phyloP scores from a whole-genome alignment of 768 basidiomycete genomes.

The Roridomyces roridus region DNA sequence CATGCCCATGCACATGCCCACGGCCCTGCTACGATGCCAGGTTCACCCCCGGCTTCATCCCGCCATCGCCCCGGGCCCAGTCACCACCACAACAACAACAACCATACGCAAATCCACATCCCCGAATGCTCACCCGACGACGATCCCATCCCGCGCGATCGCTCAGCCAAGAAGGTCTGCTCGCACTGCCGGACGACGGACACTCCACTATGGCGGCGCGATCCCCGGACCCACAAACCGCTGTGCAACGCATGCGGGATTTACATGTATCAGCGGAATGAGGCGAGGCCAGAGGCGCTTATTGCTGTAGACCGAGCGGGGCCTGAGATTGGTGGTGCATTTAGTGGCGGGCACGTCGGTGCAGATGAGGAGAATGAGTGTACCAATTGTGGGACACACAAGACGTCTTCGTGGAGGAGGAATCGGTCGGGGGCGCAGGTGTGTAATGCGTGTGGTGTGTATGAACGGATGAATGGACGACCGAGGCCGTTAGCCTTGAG shows the following conservation, averaged over 20 bases:
- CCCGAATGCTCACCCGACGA: slow-evolving; percentile 1
- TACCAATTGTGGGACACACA: slow-evolving; percentile 8
- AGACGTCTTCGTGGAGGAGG: slow-evolving; percentile 13
- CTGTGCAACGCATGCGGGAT: slow-evolving; percentile 17
- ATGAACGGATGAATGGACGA: slow-evolving; percentile 11
- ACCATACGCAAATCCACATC: neutral
- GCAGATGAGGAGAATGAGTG: slow-evolving; percentile 4
- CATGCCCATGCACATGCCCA: no score
- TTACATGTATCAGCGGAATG: slow-evolving; percentile 1
- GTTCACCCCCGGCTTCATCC: no score
- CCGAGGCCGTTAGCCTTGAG: slow-evolving; percentile 3
- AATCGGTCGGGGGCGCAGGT: slow-evolving; percentile 7
- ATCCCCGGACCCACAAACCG: slow-evolving; percentile 13
- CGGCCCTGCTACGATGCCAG: no score
- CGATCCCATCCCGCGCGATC: neutral
- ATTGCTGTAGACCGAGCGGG: slow-evolving; percentile 4
- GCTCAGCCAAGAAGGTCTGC: neutral
- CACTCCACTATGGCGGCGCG: slow-evolving; percentile 18
- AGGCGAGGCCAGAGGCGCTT: neutral
- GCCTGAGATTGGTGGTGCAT: no score
- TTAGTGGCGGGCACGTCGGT: no score
- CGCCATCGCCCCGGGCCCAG: neutral
- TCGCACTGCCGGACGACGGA: slow-evolving; percentile 13
- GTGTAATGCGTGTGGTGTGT: slow-evolving; percentile 19
- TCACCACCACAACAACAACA: neutral